These are phyloP conservation scores for Globisporangium heterothallicum DNA, from an alignment of 352 stramenopile species.

Conservation along the genomic window DNA sequence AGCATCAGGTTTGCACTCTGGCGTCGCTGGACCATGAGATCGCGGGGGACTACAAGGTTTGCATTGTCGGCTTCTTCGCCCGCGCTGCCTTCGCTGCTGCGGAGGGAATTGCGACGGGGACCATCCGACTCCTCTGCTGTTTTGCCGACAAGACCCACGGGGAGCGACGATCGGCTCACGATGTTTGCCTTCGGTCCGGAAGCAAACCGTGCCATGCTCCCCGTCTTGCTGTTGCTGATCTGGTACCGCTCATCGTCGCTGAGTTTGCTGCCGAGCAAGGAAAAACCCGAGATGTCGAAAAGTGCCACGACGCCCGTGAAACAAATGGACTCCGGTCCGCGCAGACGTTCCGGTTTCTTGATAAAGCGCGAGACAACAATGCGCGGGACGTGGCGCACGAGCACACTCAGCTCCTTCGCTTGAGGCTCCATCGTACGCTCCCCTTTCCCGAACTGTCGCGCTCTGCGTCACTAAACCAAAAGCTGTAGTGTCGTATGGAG, in stretches of 20 bases:
- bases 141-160: neutral
- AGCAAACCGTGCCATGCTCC: neutral
- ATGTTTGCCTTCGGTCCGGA: neutral
- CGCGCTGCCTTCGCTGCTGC: conserved; percentile 2
- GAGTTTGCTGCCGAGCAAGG: conserved; percentile 68
- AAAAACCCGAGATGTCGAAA: conserved; percentile 87
- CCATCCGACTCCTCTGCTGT: neutral
- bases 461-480: no score
- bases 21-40: conserved; percentile 6
- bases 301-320: conserved; percentile 69
- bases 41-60: conserved; percentile 16
- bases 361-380: conserved; percentile 67
- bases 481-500: no score
- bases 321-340: conserved; percentile 34
- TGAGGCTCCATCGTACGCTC: conserved; percentile 36
- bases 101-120: conserved; percentile 3
- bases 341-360: conserved; percentile 35
- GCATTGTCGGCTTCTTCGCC: conserved; percentile 12
- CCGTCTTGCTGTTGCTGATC: conserved; percentile 19
- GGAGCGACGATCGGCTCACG: neutral
- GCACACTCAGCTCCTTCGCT: conserved; percentile 52
- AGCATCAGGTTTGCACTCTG: conserved; percentile 10
- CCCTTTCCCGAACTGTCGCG: no score
- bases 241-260: conserved; percentile 51
- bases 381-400: conserved; percentile 65